Evolutionary conservation across 176 grass and related monocot genomes (phyloP).

Genomic region (Triticum urartu): DNA sequence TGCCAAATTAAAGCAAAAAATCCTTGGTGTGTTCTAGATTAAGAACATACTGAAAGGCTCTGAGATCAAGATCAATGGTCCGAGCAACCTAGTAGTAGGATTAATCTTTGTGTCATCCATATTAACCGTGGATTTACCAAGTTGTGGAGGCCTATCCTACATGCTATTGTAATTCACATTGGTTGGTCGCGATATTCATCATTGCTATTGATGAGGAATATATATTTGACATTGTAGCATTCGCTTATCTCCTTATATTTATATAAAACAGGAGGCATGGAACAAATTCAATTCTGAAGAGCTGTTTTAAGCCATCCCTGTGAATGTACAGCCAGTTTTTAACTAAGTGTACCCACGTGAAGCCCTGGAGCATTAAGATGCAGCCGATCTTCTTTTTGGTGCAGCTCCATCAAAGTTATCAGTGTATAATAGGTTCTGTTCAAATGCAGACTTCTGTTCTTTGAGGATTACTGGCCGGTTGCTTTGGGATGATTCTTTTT

Average conservation of each 20-base stretch:
- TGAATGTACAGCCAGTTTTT: conserved; percentile 27
- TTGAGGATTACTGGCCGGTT: neutral
- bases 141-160: neutral
- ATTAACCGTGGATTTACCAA: neutral
- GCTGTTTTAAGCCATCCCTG: conserved; percentile 47
- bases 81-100: neutral
- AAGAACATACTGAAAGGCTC: neutral
- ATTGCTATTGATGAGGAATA: neutral
- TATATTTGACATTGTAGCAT: neutral
- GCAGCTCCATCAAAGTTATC: neutral
- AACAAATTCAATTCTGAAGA: conserved; percentile 71
- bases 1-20: neutral
- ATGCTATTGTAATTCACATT: neutral
- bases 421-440: neutral
- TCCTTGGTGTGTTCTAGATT: neutral
- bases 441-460: neutral
- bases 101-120: neutral
- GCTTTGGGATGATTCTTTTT: conserved; percentile 11
- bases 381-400: neutral
- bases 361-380: conserved; percentile 2
- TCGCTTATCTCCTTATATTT: neutral
- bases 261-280: conserved; percentile 56
- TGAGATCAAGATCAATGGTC: neutral
- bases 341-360: conserved; percentile 10
- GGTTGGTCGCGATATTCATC: neutral